These are phyloP conservation scores for Plasmodium gonderi DNA, from an alignment of 169 alveolate genomes.

Conservation along the genomic window DNA sequence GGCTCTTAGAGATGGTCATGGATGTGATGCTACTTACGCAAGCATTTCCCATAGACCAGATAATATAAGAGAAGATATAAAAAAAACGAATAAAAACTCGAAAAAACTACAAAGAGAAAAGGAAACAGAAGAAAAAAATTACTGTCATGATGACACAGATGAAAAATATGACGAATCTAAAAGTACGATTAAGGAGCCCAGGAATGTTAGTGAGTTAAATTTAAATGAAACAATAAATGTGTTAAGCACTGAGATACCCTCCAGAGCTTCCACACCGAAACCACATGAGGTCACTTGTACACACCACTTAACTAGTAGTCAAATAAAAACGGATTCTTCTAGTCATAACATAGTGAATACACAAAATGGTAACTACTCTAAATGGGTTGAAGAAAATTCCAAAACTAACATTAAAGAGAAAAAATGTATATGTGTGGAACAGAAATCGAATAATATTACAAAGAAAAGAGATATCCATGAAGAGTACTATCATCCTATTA, in stretches of 20 bases:
- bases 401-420: background rate
- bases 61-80: background rate
- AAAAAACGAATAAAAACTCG: background rate
- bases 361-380: background rate
- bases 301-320: background rate
- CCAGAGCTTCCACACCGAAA: background rate
- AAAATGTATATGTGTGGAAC: background rate
- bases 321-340: background rate
- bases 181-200: background rate
- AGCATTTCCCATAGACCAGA: background rate
- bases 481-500: background rate
- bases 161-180: background rate
- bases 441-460: background rate
- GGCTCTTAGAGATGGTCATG: background rate
- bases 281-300: background rate
- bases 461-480: background rate
- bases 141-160: background rate
- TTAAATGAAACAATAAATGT: conserved; percentile 8
- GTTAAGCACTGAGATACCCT: conserved; percentile 4
- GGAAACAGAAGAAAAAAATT: background rate
- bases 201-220: background rate
- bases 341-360: background rate
- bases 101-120: background rate
- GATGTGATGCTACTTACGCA: background rate
- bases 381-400: background rate